phyloP scores from a whole-genome alignment of 2,329 filamentous ascomycete species.

The Geosmithia morbida region DNA sequence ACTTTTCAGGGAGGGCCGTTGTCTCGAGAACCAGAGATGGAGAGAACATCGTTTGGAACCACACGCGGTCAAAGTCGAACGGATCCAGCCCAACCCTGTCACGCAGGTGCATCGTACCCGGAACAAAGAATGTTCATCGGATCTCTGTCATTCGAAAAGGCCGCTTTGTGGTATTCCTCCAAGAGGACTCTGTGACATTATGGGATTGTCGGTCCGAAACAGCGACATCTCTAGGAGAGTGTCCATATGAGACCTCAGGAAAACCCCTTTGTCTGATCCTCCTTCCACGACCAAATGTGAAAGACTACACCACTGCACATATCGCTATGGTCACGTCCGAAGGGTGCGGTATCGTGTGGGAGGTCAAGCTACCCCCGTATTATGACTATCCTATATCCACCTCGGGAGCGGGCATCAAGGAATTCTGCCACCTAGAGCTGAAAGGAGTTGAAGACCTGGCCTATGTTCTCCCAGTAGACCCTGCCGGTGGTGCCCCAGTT shows the following conservation, averaged over 20 bases:
- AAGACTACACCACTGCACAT: constrained; percentile 45
- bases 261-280: constrained; percentile 70
- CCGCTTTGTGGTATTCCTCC: constrained; percentile 67
- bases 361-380: constrained; percentile 47
- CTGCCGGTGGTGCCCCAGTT: constrained; percentile 58
- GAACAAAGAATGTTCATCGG: constrained; percentile 59
- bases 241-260: constrained; percentile 42
- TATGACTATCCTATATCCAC: constrained; percentile 11
- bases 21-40: constrained; percentile 68
- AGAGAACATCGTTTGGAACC: constrained; percentile 74
- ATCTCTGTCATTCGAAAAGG: constrained; percentile 68
- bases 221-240: constrained; percentile 37
- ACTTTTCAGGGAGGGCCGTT: constrained; percentile 64
- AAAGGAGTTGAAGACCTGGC: constrained; percentile 42
- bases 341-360: constrained; percentile 70
- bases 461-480: constrained; percentile 70
- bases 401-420: constrained; percentile 25
- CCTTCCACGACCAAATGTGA: constrained; percentile 47
- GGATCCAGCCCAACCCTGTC: constrained; percentile 33
- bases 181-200: constrained; percentile 52
- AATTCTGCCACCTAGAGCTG: constrained; percentile 61
- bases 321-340: constrained; percentile 73
- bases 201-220: constrained; percentile 60
- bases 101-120: constrained; percentile 53
- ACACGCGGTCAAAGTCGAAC: constrained; percentile 23